These are phyloP conservation scores for Brasenia schreberi DNA, from an alignment of 164 flowering plant genomes.

Conservation along the genomic window DNA sequence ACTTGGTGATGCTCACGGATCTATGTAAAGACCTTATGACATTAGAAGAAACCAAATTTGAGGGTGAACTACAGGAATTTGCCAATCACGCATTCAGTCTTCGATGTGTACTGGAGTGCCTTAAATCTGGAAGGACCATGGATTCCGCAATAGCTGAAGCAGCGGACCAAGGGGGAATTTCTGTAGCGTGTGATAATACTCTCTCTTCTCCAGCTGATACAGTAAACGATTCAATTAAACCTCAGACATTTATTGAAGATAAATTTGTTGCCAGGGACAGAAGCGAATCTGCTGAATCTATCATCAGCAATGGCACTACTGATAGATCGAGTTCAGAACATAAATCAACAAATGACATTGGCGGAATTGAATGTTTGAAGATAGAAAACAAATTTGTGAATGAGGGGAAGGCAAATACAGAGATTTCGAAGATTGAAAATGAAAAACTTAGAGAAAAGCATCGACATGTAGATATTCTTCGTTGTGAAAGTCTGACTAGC, in stretches of 20 bases:
- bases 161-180: conserved; percentile 19
- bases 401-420: conserved; percentile 27
- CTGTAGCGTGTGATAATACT: conserved; percentile 17
- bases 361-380: conserved; percentile 16
- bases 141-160: conserved; percentile 25
- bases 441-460: conserved; percentile 27
- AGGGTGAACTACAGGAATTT: conserved; percentile 97
- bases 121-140: conserved; percentile 69
- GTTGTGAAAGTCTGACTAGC: conserved; percentile 97
- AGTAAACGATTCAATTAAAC: conserved; percentile 10
- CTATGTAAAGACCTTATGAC: conserved; percentile 87
- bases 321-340: background rate
- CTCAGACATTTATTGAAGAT: conserved; percentile 10
- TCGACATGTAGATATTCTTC: conserved; percentile 79
- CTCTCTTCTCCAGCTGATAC: conserved; percentile 9
- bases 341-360: conserved; percentile 13
- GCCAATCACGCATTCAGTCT: conserved; percentile 97
- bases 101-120: conserved; percentile 73
- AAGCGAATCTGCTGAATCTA: conserved; percentile 13
- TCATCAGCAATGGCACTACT: background rate
- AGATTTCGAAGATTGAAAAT: conserved; percentile 23
- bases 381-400: conserved; percentile 16
- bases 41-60: conserved; percentile 89
- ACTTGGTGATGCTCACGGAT: conserved; percentile 82
- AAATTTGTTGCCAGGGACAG: conserved; percentile 9